Conservation (phyloP, 345 rosid genomes). For the Camelina hispida region DNA sequence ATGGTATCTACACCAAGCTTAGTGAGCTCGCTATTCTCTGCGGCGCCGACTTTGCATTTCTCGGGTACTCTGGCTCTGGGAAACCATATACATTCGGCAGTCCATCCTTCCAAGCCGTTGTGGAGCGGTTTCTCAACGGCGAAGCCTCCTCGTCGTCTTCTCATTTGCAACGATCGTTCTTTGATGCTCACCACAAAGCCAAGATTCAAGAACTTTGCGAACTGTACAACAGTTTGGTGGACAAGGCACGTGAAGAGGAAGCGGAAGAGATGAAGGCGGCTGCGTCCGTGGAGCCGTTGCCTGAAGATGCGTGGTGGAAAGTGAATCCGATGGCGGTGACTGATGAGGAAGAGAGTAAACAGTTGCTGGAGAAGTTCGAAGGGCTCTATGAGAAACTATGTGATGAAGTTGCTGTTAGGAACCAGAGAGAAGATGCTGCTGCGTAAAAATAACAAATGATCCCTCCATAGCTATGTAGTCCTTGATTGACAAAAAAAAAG, state of each 20-base stretch:
- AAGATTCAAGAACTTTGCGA: constrained; percentile 17
- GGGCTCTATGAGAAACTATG: constrained; percentile 7
- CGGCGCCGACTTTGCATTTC: constrained; percentile 28
- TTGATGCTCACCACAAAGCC: constrained; percentile 19
- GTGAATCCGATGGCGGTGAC: not conserved
- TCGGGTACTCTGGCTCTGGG: constrained; percentile 4
- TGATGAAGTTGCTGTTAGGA: not conserved
- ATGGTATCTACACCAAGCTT: constrained; percentile 28
- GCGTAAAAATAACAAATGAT: not conserved
- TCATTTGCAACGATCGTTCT: not conserved
- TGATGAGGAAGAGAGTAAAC: not conserved
- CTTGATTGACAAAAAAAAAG: too few species aligned
- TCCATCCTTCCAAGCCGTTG: constrained; percentile 29
- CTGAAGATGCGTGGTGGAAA: constrained; percentile 19
- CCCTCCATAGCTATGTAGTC: too few species aligned
- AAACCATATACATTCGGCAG: constrained; percentile 33
- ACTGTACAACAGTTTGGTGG: not conserved
- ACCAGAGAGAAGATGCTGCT: not conserved
- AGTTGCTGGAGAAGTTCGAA: not conserved
- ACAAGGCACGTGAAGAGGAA: not conserved
- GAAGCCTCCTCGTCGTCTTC: not conserved
- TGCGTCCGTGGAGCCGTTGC: not conserved
- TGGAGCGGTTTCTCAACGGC: constrained; percentile 4
- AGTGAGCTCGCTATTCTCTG: constrained; percentile 33
- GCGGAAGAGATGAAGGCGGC: not conserved